Base-by-base conservation (phyloP, 345 rosid genomes). In the Theobroma cacao region DNA sequence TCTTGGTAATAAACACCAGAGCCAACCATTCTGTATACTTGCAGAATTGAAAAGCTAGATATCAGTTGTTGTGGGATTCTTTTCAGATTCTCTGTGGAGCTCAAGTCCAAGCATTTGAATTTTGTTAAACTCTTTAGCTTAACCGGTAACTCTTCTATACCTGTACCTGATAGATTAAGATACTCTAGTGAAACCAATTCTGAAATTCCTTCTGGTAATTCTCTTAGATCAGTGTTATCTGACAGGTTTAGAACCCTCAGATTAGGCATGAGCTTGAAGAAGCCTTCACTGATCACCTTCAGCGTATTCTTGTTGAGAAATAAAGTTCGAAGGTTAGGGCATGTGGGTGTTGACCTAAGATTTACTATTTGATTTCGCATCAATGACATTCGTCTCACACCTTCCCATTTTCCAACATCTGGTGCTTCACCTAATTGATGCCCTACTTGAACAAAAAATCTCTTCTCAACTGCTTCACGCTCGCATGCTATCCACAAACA, bases 151-250 rank as follows among this genome's bases (percentile, higher is more conserved):
- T 45, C 50, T 45, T 2, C 2, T 11, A 45, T 65, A 3, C 9
- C 0, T 18, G 78, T 81, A 4, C 0, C 0, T 1, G 79, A 56
- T 47, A 73, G 52, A 67, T 62, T 38, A 52, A 63, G 87, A 78
- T 20, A 85, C 24, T 66, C 77, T 74, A 72, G 63, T 2, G 75
- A 80, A 48, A 43, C 53, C 24, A 78, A 18, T 1, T 53, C 11
- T 12, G 85, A 82, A 63, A 79, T 64, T 45, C 14, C 71, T 0
- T 60, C 28, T 0, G 80, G 75, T 5, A 79, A 17, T 45, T 15
- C 67, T 15, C 17, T 6, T 61, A 31, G 2, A 30, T 7, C 1
- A 2, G 1, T 2, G n/a, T 17, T 30, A 8, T 1, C 22, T 7
- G 67, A 13, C 67, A 31, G 31, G 18, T 62, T 18, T 36, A 62